phyloP scores from a whole-genome alignment of 225 moss, liverwort and hornwort species.

The Physcomitrellopsis africana region DNA sequence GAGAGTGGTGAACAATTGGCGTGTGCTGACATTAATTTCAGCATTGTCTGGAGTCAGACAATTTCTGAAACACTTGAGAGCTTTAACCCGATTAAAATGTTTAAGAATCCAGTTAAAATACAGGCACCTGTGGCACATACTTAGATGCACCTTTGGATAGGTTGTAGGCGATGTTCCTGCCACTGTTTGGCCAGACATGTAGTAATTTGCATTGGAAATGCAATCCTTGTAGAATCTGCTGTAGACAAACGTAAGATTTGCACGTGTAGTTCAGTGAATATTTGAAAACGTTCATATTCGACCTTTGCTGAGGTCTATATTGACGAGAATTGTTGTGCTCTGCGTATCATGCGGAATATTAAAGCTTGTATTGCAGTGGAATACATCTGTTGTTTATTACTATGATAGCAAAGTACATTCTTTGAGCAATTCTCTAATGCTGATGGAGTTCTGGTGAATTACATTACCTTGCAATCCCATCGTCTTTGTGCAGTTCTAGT shows the following conservation, averaged over 20 bases:
- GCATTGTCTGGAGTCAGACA: constrained; percentile 26
- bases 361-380: too few relatives aligned
- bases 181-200: neutral
- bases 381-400: too few relatives aligned
- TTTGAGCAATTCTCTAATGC: too few relatives aligned
- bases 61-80: constrained; percentile 10
- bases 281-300: neutral
- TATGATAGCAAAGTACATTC: too few relatives aligned
- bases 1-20: constrained; percentile 18
- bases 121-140: constrained; percentile 24
- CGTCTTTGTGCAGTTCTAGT: too few relatives aligned
- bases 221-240: neutral
- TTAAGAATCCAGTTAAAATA: neutral
- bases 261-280: neutral
- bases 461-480: too few relatives aligned
- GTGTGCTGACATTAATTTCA: constrained; percentile 33
- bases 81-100: constrained; percentile 25
- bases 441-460: too few relatives aligned
- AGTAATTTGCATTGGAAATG: neutral
- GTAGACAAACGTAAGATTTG: neutral
- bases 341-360: too few relatives aligned
- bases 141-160: neutral
- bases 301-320: neutral
- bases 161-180: neutral
- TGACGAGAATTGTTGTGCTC: too few relatives aligned